Conservation (phyloP, 768 basidiomycete species). For the Boletus reticulatus region DNA sequence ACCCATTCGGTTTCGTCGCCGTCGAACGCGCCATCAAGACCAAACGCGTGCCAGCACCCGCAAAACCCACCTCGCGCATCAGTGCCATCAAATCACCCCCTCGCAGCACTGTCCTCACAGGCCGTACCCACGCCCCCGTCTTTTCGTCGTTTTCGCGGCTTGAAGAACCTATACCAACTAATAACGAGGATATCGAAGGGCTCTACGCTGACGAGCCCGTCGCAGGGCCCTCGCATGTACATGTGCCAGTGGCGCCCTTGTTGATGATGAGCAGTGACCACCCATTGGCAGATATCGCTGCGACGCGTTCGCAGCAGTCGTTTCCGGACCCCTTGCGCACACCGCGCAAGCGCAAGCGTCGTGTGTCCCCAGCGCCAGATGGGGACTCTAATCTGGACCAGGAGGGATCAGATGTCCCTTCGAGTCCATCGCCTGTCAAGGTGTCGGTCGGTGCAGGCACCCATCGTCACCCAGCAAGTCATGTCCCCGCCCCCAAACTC, state of each 20-base stretch:
- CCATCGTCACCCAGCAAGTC: slow-evolving; percentile 1
- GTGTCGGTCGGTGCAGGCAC: slow-evolving; percentile 11
- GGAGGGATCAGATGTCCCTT: slow-evolving; percentile 11
- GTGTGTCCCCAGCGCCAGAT: slow-evolving; percentile 2
- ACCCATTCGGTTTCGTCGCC: slow-evolving; percentile 59
- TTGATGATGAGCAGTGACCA: slow-evolving; percentile 21
- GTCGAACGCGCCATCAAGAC: slow-evolving; percentile 50
- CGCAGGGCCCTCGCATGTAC: slow-evolving; percentile 25
- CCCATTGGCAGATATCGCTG: not conserved
- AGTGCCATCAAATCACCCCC: slow-evolving; percentile 18
- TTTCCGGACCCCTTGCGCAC: slow-evolving; percentile 30
- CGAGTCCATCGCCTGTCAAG: slow-evolving; percentile 33
- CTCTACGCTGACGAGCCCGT: slow-evolving; percentile 34
- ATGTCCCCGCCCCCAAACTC: not conserved
- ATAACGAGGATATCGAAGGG: slow-evolving; percentile 33
- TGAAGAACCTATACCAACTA: slow-evolving; percentile 33
- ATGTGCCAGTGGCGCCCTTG: slow-evolving; percentile 22
- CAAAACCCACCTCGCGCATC: slow-evolving; percentile 6
- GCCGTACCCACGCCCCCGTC: slow-evolving; percentile 4
- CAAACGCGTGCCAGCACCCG: slow-evolving; percentile 29
- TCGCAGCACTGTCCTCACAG: slow-evolving; percentile 18
- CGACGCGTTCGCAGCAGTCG: slow-evolving; percentile 10
- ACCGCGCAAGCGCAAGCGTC: slow-evolving; percentile 29
- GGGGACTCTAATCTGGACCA: slow-evolving; percentile 8
- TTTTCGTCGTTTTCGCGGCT: slow-evolving; percentile 34